Conservation (phyloP, 768 basidiomycete genomes). For the Fomitopsis pulvina region DNA sequence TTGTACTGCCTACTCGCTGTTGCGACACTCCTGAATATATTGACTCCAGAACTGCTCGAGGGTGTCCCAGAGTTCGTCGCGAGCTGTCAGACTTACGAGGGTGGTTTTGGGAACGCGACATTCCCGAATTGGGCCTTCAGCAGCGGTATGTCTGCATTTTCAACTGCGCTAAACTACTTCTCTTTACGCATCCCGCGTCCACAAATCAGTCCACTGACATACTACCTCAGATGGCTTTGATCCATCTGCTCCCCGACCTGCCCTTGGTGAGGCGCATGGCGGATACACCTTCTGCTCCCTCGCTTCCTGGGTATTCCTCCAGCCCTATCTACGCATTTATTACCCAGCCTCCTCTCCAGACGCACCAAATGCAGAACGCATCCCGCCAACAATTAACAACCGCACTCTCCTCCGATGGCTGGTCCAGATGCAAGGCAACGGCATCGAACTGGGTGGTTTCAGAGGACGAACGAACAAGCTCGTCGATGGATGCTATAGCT, state of each 20-base stretch:
- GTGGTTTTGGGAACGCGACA: slow-evolving; percentile 56
- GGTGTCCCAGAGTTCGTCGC: slow-evolving; percentile 76
- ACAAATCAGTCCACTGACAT: slow-evolving; percentile 6
- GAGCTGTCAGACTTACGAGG: slow-evolving; percentile 95
- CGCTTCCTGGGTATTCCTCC: slow-evolving; percentile 76
- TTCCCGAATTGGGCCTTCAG: slow-evolving; percentile 22
- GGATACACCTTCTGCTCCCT: slow-evolving; percentile 95
- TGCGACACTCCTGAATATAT: slow-evolving; percentile 75
- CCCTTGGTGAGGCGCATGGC: slow-evolving; percentile 94
- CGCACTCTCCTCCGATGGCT: slow-evolving; percentile 70
- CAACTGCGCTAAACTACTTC: slow-evolving; percentile 58
- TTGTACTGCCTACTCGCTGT: slow-evolving; percentile 87
- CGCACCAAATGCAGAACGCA: background rate
- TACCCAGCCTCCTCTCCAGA: slow-evolving; percentile 2
- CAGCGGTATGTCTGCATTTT: slow-evolving; percentile 10
- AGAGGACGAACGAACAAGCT: slow-evolving; percentile 92
- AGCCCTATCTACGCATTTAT: slow-evolving; percentile 38
- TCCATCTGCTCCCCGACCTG: slow-evolving; percentile 48
- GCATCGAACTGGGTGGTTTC: slow-evolving; percentile 87
- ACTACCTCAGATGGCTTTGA: slow-evolving; percentile 1
- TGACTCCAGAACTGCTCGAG: slow-evolving; percentile 81
- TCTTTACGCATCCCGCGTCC: slow-evolving; percentile 37
- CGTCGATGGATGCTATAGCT: slow-evolving; percentile 99
- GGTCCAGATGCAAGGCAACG: slow-evolving; percentile 76
- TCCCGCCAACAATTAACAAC: slow-evolving; percentile 46